Base-by-base conservation (phyloP, 2,329 filamentous ascomycete genomes). In the Pseudocercospora pini-densiflorae region DNA sequence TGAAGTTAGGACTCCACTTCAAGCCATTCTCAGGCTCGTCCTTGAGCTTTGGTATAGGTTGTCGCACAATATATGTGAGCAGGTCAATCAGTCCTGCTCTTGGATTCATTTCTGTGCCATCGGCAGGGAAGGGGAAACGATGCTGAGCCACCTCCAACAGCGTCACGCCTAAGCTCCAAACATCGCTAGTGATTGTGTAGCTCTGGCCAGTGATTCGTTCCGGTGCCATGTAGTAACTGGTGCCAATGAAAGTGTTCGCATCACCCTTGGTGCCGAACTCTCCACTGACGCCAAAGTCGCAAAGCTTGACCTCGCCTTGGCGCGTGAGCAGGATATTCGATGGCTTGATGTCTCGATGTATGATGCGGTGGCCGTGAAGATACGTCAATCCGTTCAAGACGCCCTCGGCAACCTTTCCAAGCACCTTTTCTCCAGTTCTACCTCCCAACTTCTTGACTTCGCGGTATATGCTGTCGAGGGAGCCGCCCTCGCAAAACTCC, bases 101-200 rank as follows among this genome's bases (percentile, higher is more conserved):
- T 16, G 94, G 94, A 78, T 97, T 93, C 89, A 95, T 94, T 80
- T 97, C 94, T 5, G 93, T 96, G 61, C 94, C 94, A 76, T 98
- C 95, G 7, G 94, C 94, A 2, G 94, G 94, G 87, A 99, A 99
- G 1, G 95, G 95, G 84, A 99, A 99, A 62, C 95, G 90, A 80
- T 99, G 94, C 78, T 99, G 95, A 45, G 95, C 95, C n/a, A 99
- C 95, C 82, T 99, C 95, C n/a, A 99, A 89, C 59, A 99, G 82
- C 1, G 95, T 98, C 62, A 99, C 95, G 70, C 95, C 95, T 7
- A 97, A 90, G 49, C 94, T 97, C 95, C 95, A 99, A 64, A 99
- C 95, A 74, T 99, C 95, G 7, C 93, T 97, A 1, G 94, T 99
- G 79, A 99, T 99, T 68, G 94, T 99, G 80, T 99, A 99, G 59